Base-by-base conservation (phyloP, 2,329 filamentous ascomycete species). In the Hypomyces perniciosus region DNA sequence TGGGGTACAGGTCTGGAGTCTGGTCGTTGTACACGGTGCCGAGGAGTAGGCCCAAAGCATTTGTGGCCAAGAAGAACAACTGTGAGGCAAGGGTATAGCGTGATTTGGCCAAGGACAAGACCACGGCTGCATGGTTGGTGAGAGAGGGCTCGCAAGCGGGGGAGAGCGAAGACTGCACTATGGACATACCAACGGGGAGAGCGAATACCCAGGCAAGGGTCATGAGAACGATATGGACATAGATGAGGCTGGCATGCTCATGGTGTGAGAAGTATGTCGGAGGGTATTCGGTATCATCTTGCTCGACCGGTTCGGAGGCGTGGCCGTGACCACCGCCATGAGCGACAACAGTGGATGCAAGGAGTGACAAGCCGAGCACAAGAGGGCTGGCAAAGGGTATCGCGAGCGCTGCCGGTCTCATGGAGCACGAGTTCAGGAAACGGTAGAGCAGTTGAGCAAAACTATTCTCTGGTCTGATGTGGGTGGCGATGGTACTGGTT, bases 1-100 rank as follows among this genome's bases (percentile, higher is more conserved):
- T 85, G 31, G 84, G 83, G 65, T 96, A 96, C 26, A 96, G 72
- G 63, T 96, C 88, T 1, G 90, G 90, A 0, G 90, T 95, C 56
- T 80, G 83, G 52, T 79, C 76, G 65, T 93, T 90, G 73, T 96
- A 96, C 33, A 89, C 72, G 45, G 80, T 77, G 6, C 80, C 83
- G 28, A 87, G 65, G 10, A 88, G 62, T 27, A 91, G 58, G 13
- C 85, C 88, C 2, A 85, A 58, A 3, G 74, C 76, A 63, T 90
- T 89, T 34, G 77, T 65, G 1, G 75, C 69, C 40, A 87, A 66
- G 65, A 92, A 91, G 7, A 74, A 55, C 54, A 90, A 77, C 62
- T 96, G 91, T 1, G 76, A 69, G 1, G 77, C 73, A 2, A 95
- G 74, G 1, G 85, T 85, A 60, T 86, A 84, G 55, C 86, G 80